Evolutionary conservation across 352 stramenopile genomes (phyloP).

Genomic region (Elongisporangium anandrum): DNA sequence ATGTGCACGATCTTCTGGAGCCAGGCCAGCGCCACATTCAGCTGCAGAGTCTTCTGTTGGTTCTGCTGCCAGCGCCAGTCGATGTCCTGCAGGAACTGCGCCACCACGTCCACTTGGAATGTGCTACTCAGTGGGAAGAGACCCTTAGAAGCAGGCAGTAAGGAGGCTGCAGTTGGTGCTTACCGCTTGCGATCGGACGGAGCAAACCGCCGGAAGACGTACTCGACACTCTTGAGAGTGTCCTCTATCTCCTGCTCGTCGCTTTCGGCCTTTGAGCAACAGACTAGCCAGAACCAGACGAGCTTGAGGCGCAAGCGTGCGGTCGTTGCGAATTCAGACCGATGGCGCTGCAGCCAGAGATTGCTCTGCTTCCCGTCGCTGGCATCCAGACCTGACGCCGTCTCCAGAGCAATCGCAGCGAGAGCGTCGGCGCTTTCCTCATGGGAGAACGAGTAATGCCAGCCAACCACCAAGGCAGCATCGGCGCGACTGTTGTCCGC

Average conservation of each 20-base stretch:
- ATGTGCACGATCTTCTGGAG: slow-evolving; percentile 53
- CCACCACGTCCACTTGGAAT: slow-evolving; percentile 53
- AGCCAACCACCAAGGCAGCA: slow-evolving; percentile 29
- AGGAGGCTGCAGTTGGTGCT: neutral
- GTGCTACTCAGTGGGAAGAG: slow-evolving; percentile 8
- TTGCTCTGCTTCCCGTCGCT: slow-evolving; percentile 13
- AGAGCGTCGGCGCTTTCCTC: slow-evolving; percentile 13
- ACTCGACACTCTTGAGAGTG: slow-evolving; percentile 55
- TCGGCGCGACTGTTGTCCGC: neutral
- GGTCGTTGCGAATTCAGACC: slow-evolving; percentile 23
- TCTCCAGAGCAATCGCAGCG: slow-evolving; percentile 11
- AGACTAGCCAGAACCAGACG: slow-evolving; percentile 57
- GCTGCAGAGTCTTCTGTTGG: neutral
- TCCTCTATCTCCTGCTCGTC: slow-evolving; percentile 8
- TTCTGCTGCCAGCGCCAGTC: slow-evolving; percentile 31
- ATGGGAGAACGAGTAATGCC: slow-evolving; percentile 35
- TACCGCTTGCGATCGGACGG: slow-evolving; percentile 33
- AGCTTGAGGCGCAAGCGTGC: slow-evolving; percentile 34
- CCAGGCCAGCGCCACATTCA: slow-evolving; percentile 17
- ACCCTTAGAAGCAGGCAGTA: neutral
- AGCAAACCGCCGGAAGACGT: slow-evolving; percentile 49
- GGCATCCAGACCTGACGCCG: slow-evolving; percentile 16
- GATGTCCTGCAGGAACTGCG: slow-evolving; percentile 41
- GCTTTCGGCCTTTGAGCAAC: neutral
- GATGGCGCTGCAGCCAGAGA: slow-evolving; percentile 39